A percentile compares a stretch with the other conserved stretches of the same genome.
Evolutionary conservation across 2,329 filamentous ascomycete genomes (phyloP).

Genomic region (Trichoderma gracile): DNA sequence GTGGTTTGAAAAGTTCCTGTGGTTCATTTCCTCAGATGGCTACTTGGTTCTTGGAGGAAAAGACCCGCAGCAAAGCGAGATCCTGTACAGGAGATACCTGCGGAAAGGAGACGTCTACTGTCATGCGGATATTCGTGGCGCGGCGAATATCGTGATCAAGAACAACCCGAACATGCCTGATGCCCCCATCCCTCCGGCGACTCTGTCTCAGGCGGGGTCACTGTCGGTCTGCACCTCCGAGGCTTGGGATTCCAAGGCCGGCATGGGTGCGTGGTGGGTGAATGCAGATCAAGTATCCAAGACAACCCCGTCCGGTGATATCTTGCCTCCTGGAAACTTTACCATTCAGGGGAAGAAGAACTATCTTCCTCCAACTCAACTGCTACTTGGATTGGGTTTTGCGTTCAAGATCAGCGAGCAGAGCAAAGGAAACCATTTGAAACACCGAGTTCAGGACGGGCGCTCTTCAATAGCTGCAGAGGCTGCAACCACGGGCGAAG

Average conservation of each 20-base stretch:
- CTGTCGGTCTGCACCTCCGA: slow-evolving; percentile 81
- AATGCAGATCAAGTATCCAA: slow-evolving; percentile 88
- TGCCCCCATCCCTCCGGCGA: slow-evolving; percentile 87
- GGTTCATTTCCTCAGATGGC: slow-evolving; percentile 93
- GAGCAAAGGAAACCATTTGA: slow-evolving; percentile 77
- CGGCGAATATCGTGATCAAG: slow-evolving; percentile 84
- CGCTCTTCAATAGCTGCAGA: slow-evolving; percentile 27
- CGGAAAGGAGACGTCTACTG: slow-evolving; percentile 90
- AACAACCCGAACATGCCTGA: slow-evolving; percentile 77
- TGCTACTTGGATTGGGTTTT: slow-evolving; percentile 83
- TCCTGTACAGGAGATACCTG: slow-evolving; percentile 83
- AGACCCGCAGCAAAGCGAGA: slow-evolving; percentile 86
- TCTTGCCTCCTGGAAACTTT: slow-evolving; percentile 75
- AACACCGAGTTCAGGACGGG: slow-evolving; percentile 53
- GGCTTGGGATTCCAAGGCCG: slow-evolving; percentile 95
- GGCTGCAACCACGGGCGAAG: slow-evolving; percentile 28
- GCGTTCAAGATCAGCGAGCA: slow-evolving; percentile 88
- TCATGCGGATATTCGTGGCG: slow-evolving; percentile 84
- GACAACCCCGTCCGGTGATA: slow-evolving; percentile 75
- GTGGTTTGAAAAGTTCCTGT: slow-evolving; percentile 98
- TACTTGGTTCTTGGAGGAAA: slow-evolving; percentile 89
- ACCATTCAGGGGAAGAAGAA: slow-evolving; percentile 86
- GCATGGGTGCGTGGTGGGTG: slow-evolving; percentile 97
- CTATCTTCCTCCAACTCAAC: slow-evolving; percentile 80
- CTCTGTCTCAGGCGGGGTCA: slow-evolving; percentile 84